Evolutionary conservation across 2,329 filamentous ascomycete species (phyloP), one percentile per base, ranked within the genome.

Genomic region (Fusarium multiceps): DNA sequence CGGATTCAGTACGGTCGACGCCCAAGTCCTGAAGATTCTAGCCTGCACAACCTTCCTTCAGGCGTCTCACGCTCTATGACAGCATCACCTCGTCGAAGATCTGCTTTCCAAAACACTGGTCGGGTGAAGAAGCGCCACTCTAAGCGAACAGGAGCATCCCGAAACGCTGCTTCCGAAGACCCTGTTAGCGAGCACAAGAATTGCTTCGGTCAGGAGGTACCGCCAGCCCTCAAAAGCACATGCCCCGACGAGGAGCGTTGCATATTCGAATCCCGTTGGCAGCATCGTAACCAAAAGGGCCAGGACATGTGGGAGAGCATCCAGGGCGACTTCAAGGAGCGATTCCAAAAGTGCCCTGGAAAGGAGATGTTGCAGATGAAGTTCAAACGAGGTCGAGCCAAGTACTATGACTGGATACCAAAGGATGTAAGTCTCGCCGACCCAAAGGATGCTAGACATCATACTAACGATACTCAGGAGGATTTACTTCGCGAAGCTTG

Each of bases 221-320:
- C 79, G 2, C 80, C 82, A 23, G 77, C 72, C 4, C 78, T 88
- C 45, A 83, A 83, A 57, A 75, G 78, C 23, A 80, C 80, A 20
- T 84, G 84, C 27, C 83, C 84, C 2, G 80, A 82, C 4, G 82
- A 86, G 34, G 83, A 86, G 63, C 80, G 79, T 23, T 85, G 78
- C 54, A 81, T 89, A 32, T 84, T 87, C 50, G 78, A 84, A 27
- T 80, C 85, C n/a, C 80, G 85, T 14, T 82, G 82, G 73, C 73
- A 81, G 25, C 81, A 83, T 68, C 77, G 81, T 18, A 72, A 81
- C 21, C 80, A 82, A 54, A 86, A 85, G 70, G 86, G 87, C 18
- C 86, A 86, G 67, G 85, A 86, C 34, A 88, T 88, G 86, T 89
- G 87, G 87, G 82, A 86, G 25, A 79, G 81, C 41, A 87, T 89